Percentiles rank a stretch among this genome's conserved stretches.
phyloP scores from a whole-genome alignment of 805 yeast species.

The Hemisphaericaspora nanyangensis region DNA sequence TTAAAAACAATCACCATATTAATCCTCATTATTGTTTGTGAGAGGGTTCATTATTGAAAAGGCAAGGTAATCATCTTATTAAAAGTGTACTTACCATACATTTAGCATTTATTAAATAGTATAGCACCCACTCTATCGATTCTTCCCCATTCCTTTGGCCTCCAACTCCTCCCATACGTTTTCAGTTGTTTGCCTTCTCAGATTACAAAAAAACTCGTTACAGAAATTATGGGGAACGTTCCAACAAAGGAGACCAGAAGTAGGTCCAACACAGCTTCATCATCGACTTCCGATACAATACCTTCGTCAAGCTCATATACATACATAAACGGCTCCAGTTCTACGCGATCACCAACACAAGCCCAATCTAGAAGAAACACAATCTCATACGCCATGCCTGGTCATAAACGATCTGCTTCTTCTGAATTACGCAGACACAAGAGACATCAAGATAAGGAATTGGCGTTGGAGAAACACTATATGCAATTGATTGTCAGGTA shows the following conservation, averaged over 20 bases:
- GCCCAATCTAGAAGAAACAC: constrained; percentile 17
- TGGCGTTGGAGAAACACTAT: constrained; percentile 50
- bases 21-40: too few relatives aligned
- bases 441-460: constrained; percentile 52
- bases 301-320: constrained; percentile 1
- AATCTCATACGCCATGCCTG: constrained; percentile 8
- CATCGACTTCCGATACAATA: constrained; percentile 10
- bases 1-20: too few relatives aligned
- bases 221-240: constrained; percentile 48
- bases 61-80: too few relatives aligned
- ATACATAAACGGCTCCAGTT: constrained; percentile 6
- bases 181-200: too few relatives aligned
- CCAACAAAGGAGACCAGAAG: constrained; percentile 39
- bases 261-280: constrained; percentile 13
- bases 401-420: constrained; percentile 9
- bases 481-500: constrained; percentile 54
- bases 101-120: too few relatives aligned
- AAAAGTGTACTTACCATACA: too few relatives aligned
- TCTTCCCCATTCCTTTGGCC: too few relatives aligned
- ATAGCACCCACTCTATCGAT: too few relatives aligned
- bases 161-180: too few relatives aligned
- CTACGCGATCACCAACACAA: constrained; percentile 4
- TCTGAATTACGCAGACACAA: constrained; percentile 19
- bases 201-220: too few relatives aligned
- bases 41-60: too few relatives aligned